Conservation (phyloP, 495 filamentous ascomycete species). For the Durotheca rogersii region DNA sequence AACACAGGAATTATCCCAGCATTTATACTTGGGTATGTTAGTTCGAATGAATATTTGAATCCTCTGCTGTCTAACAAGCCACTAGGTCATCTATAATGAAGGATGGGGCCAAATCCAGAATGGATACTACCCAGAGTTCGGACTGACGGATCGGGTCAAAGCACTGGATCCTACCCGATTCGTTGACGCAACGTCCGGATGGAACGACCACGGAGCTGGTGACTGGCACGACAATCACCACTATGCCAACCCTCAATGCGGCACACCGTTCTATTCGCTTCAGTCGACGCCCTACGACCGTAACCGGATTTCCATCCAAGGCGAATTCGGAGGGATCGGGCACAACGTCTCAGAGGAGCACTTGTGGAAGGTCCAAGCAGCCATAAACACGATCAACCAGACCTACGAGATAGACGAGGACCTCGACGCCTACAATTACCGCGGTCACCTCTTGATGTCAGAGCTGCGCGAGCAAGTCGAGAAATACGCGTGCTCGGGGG, state of each 20-base stretch:
- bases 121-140: constrained; percentile 53
- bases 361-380: constrained; percentile 58
- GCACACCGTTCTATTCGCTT: constrained; percentile 62
- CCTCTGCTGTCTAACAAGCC: constrained; percentile 1
- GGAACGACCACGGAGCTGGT: constrained; percentile 42
- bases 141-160: constrained; percentile 53
- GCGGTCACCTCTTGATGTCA: constrained; percentile 51
- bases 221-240: constrained; percentile 63
- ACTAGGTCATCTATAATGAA: constrained; percentile 67
- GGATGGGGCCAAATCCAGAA: constrained; percentile 63
- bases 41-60: not conserved
- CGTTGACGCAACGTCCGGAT: constrained; percentile 60
- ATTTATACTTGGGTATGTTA: constrained; percentile 51
- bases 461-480: constrained; percentile 60
- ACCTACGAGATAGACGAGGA: constrained; percentile 64
- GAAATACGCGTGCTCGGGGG: constrained; percentile 50
- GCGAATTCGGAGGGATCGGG: constrained; percentile 68
- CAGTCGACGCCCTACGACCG: constrained; percentile 58
- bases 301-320: constrained; percentile 63
- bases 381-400: constrained; percentile 59
- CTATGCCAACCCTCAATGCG: constrained; percentile 70
- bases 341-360: constrained; percentile 58
- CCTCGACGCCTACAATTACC: constrained; percentile 65
- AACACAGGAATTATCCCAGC: constrained; percentile 62
- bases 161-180: constrained; percentile 62